Conservation (phyloP, 306 rosid genomes). For the Gynostemma pentaphyllum region DNA sequence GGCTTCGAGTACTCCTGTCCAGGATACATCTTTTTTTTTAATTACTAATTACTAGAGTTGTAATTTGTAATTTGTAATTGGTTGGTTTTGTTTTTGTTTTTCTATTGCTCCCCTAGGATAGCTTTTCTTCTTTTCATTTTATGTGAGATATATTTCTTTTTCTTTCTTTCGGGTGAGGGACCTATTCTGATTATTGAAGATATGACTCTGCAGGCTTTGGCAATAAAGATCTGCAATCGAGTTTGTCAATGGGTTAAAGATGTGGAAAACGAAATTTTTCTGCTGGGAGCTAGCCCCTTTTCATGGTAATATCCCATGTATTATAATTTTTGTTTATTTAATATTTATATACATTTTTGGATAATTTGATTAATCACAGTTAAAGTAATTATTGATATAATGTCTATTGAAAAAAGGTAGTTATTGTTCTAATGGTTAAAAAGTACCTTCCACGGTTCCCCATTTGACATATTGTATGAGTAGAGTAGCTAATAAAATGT, state of each 20-base stretch:
- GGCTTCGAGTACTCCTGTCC: not conserved
- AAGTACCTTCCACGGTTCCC: slow-evolving; percentile 3
- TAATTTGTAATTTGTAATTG: not conserved
- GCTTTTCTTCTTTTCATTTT: not conserved
- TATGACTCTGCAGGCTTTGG: slow-evolving; percentile 55
- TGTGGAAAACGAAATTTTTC: slow-evolving; percentile 83
- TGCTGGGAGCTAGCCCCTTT: slow-evolving; percentile 94
- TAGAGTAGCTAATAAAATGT: slow-evolving; percentile 6
- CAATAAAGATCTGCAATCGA: slow-evolving; percentile 86
- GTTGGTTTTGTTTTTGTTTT: not conserved
- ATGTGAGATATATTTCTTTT: not conserved
- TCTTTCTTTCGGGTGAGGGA: not conserved
- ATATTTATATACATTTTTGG: slow-evolving; percentile 12
- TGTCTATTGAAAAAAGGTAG: too few relatives aligned
- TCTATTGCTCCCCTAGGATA: not conserved
- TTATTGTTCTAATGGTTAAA: not conserved
- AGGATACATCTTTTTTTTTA: not conserved
- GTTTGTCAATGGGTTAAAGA: slow-evolving; percentile 96
- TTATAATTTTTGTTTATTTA: slow-evolving; percentile 24
- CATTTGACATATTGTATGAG: not conserved
- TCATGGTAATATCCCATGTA: slow-evolving; percentile 79
- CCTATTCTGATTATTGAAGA: slow-evolving; percentile 14
- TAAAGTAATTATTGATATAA: not conserved
- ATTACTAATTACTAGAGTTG: not conserved
- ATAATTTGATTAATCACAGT: not conserved